Conservation (phyloP, 768 basidiomycete species). For the Myochromella boudieri region DNA sequence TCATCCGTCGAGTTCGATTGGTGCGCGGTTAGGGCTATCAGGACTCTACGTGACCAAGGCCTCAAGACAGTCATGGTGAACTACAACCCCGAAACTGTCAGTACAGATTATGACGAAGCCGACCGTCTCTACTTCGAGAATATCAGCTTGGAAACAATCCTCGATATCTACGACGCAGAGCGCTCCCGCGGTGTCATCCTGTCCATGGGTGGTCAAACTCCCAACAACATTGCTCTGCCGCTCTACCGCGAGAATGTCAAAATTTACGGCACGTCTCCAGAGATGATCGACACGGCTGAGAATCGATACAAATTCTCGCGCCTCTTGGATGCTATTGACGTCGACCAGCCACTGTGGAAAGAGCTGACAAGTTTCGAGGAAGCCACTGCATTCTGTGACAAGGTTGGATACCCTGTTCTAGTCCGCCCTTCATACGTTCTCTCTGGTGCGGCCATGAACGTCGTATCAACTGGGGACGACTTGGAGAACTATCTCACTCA, state of each 20-base stretch:
- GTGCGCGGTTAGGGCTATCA: slow-evolving; percentile 97
- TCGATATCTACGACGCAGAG: slow-evolving; percentile 96
- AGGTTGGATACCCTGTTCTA: slow-evolving; percentile 93
- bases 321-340: slow-evolving; percentile 94
- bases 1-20: slow-evolving; percentile 99
- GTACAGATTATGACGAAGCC: slow-evolving; percentile 98
- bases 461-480: slow-evolving; percentile 92
- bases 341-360: slow-evolving; percentile 98
- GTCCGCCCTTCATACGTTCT: slow-evolving; percentile 98
- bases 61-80: slow-evolving; percentile 98
- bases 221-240: slow-evolving; percentile 97
- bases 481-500: slow-evolving; percentile 89
- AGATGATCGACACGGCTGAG: slow-evolving; percentile 99
- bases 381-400: slow-evolving; percentile 85
- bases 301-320: slow-evolving; percentile 99
- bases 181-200: slow-evolving; percentile 88
- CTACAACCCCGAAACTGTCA: slow-evolving; percentile 99
- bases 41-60: slow-evolving; percentile 93
- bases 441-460: slow-evolving; percentile 99
- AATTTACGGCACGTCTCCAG: slow-evolving; percentile 97
- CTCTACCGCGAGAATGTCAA: slow-evolving; percentile 97
- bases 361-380: slow-evolving; percentile 91
- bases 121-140: slow-evolving; percentile 99
- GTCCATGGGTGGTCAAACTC: slow-evolving; percentile 98
- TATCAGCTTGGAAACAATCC: slow-evolving; percentile 92